A percentile compares a stretch with the other conserved stretches of the same genome.
These are phyloP conservation scores for Hygrophorus russula DNA, from an alignment of 768 basidiomycete genomes.

Conservation along the genomic window DNA sequence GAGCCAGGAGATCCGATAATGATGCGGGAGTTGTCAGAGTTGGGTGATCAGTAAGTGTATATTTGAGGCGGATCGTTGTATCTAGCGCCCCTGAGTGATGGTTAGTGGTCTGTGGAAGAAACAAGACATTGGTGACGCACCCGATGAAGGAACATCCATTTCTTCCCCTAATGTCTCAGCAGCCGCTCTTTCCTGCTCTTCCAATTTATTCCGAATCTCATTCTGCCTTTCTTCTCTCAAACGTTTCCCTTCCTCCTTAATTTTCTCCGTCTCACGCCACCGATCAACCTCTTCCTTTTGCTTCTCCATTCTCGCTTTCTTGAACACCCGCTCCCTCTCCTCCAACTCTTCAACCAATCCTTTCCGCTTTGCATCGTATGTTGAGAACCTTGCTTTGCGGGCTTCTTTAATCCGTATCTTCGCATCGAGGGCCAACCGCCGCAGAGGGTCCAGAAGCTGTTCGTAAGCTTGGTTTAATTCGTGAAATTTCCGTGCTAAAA, in stretches of 20 bases:
- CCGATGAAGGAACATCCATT: conserved; percentile 46
- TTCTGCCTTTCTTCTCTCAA: conserved; percentile 58
- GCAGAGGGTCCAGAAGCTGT: conserved; percentile 68
- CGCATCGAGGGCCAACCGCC: conserved; percentile 70
- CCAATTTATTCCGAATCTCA: conserved; percentile 33
- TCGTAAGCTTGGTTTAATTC: conserved; percentile 76
- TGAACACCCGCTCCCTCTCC: conserved; percentile 64
- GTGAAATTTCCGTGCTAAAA: conserved; percentile 68
- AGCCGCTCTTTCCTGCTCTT: conserved; percentile 23
- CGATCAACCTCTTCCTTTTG: conserved; percentile 42
- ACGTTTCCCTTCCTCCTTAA: conserved; percentile 64
- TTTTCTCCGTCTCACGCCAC: conserved; percentile 54
- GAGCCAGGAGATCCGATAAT: conserved; percentile 39
- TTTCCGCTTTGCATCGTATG: conserved; percentile 66
- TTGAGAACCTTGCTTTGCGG: conserved; percentile 54
- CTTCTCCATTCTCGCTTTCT: conserved; percentile 57
- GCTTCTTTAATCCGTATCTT: conserved; percentile 64
- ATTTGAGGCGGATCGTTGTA: conserved; percentile 70
- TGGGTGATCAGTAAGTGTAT: conserved; percentile 45
- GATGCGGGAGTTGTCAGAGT: conserved; percentile 38
- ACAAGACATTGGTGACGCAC: conserved; percentile 20
- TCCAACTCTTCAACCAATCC: conserved; percentile 69
- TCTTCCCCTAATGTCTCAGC: conserved; percentile 20
- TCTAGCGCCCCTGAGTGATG: conserved; percentile 42
- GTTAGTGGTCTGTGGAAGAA: neutral